A percentile compares a stretch with the other conserved stretches of the same genome.
These are phyloP conservation scores for Nothophaeocryptopus gaeumannii DNA, from an alignment of 2,329 filamentous ascomycete genomes.

Conservation along the genomic window DNA sequence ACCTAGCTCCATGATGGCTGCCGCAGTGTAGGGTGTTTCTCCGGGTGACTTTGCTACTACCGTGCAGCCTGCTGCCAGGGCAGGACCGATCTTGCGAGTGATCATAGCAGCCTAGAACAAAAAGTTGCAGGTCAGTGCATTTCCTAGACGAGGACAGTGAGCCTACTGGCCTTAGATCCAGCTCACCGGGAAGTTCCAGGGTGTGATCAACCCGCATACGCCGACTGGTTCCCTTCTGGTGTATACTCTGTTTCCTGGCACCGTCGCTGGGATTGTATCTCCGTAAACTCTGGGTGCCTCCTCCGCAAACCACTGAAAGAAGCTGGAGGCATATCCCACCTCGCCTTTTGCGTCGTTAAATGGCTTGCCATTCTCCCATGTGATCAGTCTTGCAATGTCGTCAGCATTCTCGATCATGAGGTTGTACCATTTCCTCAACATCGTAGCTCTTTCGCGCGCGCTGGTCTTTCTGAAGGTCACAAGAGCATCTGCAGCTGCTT, in stretches of 20 bases:
- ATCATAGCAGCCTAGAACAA: constrained; percentile 15
- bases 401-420: constrained; percentile 74
- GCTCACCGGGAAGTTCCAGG: constrained; percentile 42
- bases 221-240: constrained; percentile 82
- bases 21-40: constrained; percentile 87
- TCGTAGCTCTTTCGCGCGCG: constrained; percentile 68
- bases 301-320: constrained; percentile 79
- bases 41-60: constrained; percentile 68
- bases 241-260: constrained; percentile 70
- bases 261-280: constrained; percentile 67
- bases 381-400: constrained; percentile 78
- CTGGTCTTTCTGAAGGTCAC: constrained; percentile 67
- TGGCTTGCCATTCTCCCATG: constrained; percentile 88
- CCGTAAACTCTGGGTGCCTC: constrained; percentile 73
- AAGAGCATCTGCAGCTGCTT: constrained; percentile 75
- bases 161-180: too few relatives aligned
- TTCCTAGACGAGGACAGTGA: too few relatives aligned
- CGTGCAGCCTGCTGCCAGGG: constrained; percentile 38
- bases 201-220: constrained; percentile 78
- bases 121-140: too few relatives aligned
- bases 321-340: constrained; percentile 68
- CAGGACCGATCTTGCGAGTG: constrained; percentile 17
- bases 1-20: constrained; percentile 83
- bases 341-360: constrained; percentile 71
- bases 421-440: constrained; percentile 79